Conservation (phyloP, 208 protist genomes). For the Trypanosoma avium region DNA sequence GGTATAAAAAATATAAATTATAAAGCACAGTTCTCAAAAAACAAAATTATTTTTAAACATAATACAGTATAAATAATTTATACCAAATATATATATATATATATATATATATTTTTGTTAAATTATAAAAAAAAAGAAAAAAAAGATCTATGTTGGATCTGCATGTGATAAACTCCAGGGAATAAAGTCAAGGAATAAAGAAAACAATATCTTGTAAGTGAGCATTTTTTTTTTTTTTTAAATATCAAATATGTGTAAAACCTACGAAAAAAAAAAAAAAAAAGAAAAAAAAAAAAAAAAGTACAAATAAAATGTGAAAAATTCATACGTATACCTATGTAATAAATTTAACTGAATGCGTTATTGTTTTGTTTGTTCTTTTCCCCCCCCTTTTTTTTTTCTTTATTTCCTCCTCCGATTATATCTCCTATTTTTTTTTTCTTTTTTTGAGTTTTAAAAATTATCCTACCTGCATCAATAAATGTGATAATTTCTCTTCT, state of each 20-base stretch:
- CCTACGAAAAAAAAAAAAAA: conserved; percentile 8
- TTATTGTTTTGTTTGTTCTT: background rate
- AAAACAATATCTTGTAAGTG: background rate
- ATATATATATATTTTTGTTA: conserved; percentile 3
- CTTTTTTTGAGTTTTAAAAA: too few relatives aligned
- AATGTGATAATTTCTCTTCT: too few relatives aligned
- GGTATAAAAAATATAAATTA: too few relatives aligned
- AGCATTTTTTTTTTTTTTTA: too few relatives aligned
- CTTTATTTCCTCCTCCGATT: too few relatives aligned
- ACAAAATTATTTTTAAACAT: too few relatives aligned
- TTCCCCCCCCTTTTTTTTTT: background rate
- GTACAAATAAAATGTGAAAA: conserved; percentile 9
- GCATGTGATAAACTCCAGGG: background rate
- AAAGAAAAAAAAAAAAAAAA: conserved; percentile 11
- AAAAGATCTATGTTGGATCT: too few relatives aligned
- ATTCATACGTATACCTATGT: background rate
- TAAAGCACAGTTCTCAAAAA: too few relatives aligned
- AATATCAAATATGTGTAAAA: conserved; percentile 7
- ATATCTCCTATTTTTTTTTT: too few relatives aligned
- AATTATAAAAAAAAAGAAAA: background rate
- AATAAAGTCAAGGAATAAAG: background rate
- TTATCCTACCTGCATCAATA: too few relatives aligned
- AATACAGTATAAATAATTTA: background rate
- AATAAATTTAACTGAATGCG: background rate
- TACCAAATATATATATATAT: background rate